Conservation (phyloP, 176 grass and related monocot species). For the Zoysia pacifica region DNA sequence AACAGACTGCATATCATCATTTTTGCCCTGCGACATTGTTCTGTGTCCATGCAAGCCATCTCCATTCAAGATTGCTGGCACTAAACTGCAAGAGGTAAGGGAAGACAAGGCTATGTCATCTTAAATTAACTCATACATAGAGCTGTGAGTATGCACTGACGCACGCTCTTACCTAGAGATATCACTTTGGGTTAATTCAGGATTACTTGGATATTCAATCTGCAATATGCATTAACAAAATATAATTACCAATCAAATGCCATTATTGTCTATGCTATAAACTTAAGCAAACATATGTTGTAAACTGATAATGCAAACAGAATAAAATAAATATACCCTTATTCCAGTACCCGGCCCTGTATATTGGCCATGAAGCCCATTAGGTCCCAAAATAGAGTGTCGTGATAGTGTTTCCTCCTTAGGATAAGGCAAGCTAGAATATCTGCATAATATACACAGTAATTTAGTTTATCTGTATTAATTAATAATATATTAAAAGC, state of each 20-base stretch:
- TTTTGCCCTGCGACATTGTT: constrained; percentile 47
- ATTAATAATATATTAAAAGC: constrained; percentile 27
- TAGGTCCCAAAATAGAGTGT: constrained; percentile 90
- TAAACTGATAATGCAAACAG: constrained; percentile 13
- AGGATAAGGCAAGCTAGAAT: constrained; percentile 62
- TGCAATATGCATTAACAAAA: constrained; percentile 46
- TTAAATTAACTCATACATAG: constrained; percentile 21
- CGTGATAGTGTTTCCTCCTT: constrained; percentile 93
- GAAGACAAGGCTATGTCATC: constrained; percentile 27
- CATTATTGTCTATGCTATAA: constrained; percentile 29
- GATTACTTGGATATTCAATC: constrained; percentile 86
- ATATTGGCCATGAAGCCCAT: constrained; percentile 71
- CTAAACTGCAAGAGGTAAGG: constrained; percentile 49
- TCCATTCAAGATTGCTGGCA: constrained; percentile 61
- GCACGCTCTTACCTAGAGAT: constrained; percentile 55
- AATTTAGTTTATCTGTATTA: constrained; percentile 6
- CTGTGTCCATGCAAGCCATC: constrained; percentile 42
- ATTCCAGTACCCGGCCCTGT: constrained; percentile 60
- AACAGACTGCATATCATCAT: constrained; percentile 76
- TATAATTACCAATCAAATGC: constrained; percentile 14
- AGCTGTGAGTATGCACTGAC: background rate
- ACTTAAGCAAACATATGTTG: background rate
- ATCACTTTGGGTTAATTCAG: constrained; percentile 68
- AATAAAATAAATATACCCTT: constrained; percentile 69
- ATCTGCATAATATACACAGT: constrained; percentile 60